Base-by-base conservation (phyloP, 192 early-diverging fungal species). In the Coemansia sp. region DNA sequence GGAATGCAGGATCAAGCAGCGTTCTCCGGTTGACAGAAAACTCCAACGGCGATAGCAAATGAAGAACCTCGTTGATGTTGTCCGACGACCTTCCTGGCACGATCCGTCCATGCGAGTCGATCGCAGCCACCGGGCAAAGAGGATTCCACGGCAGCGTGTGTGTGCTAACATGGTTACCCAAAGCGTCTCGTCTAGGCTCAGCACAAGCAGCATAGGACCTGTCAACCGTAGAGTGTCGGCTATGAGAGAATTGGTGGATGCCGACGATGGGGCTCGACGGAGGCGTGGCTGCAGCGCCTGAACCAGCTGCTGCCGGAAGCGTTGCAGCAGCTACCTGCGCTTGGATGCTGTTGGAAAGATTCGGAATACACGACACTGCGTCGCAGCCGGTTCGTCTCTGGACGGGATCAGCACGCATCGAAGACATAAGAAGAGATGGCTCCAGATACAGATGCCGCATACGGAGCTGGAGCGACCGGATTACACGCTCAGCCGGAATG, bases 1-100 rank as follows among this genome's bases (percentile, higher is more conserved):
- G 78, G 68, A 81, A 81, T 9, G 78, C 57, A 25, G 78, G 78
- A 14, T 81, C 78, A 34, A 81, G 59, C 50, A 81, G 68, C 2
- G 55, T 55, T 45, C 42, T 64, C 19, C 68, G 57, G 34, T 44
- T 65, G 8, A 62, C 25, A 2, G 42, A 61, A 29, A 58, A 25
- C 29, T 57, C 57, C 4, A 81, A 53, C 13, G 78, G 78, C 34
- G 62, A 65, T 23, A 81, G 45, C 30, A 81, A 45, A 19, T 68
- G 68, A 28, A 74, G 37, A 29, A 81, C 62, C 15, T 65, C 61
- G 38, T 62, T 57, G 38, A 81, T 75, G 50, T 71, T 71, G 25
- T 36, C 53, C 15, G 77, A 80, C 6, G 77, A 80, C 34, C 54
- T 63, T 15, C 57, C 58, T 3, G 36, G 19, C 17, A 81, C 6